Conservation (phyloP, 805 yeast species). For the Maudiozyma serrabonitensis region DNA sequence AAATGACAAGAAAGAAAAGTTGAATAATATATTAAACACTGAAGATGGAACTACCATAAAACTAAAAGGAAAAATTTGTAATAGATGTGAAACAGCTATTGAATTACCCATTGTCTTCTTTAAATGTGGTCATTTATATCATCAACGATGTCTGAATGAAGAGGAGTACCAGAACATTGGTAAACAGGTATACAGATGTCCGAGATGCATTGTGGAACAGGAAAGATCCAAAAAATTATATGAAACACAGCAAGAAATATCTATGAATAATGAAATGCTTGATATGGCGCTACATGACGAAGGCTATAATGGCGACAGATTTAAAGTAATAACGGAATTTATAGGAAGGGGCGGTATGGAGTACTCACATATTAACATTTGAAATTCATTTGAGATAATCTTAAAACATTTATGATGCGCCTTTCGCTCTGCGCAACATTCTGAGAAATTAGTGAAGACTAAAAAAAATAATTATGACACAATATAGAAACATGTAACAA, state of each 20-base stretch:
- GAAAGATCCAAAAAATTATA: constrained; percentile 55
- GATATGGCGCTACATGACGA: constrained; percentile 42
- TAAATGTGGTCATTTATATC: constrained; percentile 79
- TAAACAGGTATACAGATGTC: constrained; percentile 42
- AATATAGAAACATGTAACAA: background rate
- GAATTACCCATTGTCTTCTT: constrained; percentile 79
- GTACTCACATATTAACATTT: constrained; percentile 11
- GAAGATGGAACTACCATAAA: constrained; percentile 33
- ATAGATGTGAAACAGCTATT: constrained; percentile 51
- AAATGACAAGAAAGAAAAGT: constrained; percentile 39
- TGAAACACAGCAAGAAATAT: constrained; percentile 49
- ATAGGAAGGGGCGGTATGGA: constrained; percentile 85
- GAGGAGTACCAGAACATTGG: constrained; percentile 23
- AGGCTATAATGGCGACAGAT: constrained; percentile 45
- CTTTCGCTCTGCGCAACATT: background rate
- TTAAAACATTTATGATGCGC: background rate
- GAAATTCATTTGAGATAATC: background rate
- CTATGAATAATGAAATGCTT: constrained; percentile 56
- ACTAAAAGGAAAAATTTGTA: constrained; percentile 53
- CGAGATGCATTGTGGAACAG: constrained; percentile 62
- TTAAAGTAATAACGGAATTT: constrained; percentile 69
- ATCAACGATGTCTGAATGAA: constrained; percentile 64
- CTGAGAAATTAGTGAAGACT: background rate
- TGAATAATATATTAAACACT: constrained; percentile 37
- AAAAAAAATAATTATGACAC: background rate